Evolutionary conservation across 768 basidiomycete genomes (phyloP).

Genomic region (Boletus fagicola): DNA sequence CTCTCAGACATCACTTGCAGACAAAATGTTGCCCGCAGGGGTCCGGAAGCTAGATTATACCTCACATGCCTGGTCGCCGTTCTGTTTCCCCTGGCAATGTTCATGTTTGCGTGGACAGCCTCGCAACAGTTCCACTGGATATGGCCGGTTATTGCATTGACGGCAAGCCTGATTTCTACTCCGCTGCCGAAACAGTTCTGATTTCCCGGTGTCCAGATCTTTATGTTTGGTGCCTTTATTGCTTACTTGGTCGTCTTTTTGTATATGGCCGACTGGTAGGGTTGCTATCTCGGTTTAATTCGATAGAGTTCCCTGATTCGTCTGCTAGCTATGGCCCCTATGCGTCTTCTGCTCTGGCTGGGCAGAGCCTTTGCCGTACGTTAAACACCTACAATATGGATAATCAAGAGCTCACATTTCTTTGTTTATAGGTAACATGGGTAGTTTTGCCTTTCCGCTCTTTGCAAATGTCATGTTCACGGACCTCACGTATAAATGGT

Average conservation of each 20-base stretch:
- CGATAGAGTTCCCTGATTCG: background rate
- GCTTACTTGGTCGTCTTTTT: constrained; percentile 56
- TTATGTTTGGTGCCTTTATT: constrained; percentile 49
- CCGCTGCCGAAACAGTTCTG: background rate
- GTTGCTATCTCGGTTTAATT: background rate
- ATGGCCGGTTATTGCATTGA: constrained; percentile 29
- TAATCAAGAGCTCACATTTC: background rate
- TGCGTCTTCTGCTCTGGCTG: constrained; percentile 66
- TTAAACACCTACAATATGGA: background rate
- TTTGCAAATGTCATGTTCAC: constrained; percentile 60
- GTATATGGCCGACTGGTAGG: constrained; percentile 60
- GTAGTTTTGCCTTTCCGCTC: constrained; percentile 55
- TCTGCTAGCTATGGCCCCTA: constrained; percentile 48
- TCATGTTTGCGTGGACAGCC: constrained; percentile 71
- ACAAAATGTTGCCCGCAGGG: constrained; percentile 30
- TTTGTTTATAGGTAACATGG: constrained; percentile 43
- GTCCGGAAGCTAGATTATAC: constrained; percentile 59
- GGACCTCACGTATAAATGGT: constrained; percentile 57
- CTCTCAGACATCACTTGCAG: constrained; percentile 28
- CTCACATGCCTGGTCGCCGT: constrained; percentile 52
- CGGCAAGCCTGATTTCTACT: background rate
- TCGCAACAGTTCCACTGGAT: constrained; percentile 58
- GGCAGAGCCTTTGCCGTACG: constrained; percentile 56
- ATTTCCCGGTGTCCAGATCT: constrained; percentile 34
- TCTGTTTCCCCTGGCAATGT: constrained; percentile 55